Conservation (phyloP, 345 rosid genomes). For the Physaria fendleri region DNA sequence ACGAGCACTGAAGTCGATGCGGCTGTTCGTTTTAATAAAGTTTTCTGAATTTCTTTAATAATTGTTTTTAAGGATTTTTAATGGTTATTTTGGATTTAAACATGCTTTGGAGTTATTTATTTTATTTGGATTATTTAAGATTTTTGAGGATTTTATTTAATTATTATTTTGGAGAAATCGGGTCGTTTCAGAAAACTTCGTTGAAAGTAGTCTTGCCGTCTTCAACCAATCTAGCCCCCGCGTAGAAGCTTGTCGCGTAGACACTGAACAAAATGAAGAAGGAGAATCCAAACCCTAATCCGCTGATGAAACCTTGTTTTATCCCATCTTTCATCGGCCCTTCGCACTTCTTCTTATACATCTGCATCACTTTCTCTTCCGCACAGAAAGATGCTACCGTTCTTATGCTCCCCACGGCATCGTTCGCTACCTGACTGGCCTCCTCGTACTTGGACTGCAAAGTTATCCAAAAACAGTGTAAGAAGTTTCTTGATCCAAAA, state of each 20-base stretch:
- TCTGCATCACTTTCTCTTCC: slow-evolving; percentile 64
- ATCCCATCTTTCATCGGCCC: slow-evolving; percentile 59
- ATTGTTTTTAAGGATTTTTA: no score
- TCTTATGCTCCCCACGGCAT: slow-evolving; percentile 80
- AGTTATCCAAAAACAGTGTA: background rate
- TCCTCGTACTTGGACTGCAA: slow-evolving; percentile 67
- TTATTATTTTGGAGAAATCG: no score
- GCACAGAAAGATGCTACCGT: slow-evolving; percentile 82
- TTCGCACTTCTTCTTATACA: slow-evolving; percentile 57
- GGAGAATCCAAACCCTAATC: slow-evolving; percentile 59
- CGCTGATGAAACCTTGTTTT: slow-evolving; percentile 56
- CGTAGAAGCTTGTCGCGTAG: slow-evolving; percentile 59
- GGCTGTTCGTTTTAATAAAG: no score
- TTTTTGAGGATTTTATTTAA: no score
- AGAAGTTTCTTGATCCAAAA: slow-evolving; percentile 4
- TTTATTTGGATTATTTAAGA: no score
- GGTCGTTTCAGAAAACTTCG: no score
- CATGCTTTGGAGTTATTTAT: no score
- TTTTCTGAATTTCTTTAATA: no score
- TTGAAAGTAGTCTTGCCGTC: slow-evolving; percentile 43
- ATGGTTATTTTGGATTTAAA: no score
- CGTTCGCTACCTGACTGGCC: slow-evolving; percentile 85
- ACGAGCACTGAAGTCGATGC: no score
- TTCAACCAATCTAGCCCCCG: slow-evolving; percentile 58
- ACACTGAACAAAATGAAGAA: slow-evolving; percentile 44